A percentile compares a stretch with the other conserved stretches of the same genome.
These are phyloP conservation scores for Leishmania braziliensis DNA, from an alignment of 208 protist genomes.

Conservation along the genomic window DNA sequence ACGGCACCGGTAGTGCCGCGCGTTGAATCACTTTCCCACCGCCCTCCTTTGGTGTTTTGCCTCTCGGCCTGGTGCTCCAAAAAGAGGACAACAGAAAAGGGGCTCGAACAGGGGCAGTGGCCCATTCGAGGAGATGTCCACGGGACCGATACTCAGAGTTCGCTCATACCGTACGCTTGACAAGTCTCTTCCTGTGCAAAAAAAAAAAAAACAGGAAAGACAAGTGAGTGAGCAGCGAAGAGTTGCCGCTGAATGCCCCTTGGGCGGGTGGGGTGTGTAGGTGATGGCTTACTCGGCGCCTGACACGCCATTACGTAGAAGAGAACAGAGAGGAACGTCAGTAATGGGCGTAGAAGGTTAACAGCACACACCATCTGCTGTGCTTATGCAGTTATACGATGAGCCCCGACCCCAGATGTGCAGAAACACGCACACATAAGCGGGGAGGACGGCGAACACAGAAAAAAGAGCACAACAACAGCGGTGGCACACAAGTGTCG, in stretches of 20 bases:
- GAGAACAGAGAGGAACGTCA: background rate
- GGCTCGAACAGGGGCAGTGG: too few relatives aligned
- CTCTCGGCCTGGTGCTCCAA: too few relatives aligned
- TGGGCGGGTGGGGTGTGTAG: background rate
- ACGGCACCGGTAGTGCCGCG: background rate
- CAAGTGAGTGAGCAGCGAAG: background rate
- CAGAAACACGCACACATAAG: background rate
- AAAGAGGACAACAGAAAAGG: background rate
- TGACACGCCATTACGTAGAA: background rate
- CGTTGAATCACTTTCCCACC: too few relatives aligned
- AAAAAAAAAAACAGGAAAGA: background rate
- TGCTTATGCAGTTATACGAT: slow-evolving; percentile 13
- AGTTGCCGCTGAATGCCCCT: background rate
- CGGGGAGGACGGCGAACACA: background rate
- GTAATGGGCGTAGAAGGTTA: background rate
- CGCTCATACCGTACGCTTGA: too few relatives aligned
- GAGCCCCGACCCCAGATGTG: background rate
- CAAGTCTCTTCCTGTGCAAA: background rate
- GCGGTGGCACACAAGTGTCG: background rate
- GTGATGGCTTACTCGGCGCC: background rate
- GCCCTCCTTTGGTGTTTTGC: background rate
- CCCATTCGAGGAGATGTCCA: background rate
- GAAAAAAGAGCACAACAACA: background rate
- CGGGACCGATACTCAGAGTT: background rate
- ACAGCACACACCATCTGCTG: background rate